These are phyloP conservation scores for Tubosaeta sp. DNA, from an alignment of 768 basidiomycete species.

Conservation along the genomic window DNA sequence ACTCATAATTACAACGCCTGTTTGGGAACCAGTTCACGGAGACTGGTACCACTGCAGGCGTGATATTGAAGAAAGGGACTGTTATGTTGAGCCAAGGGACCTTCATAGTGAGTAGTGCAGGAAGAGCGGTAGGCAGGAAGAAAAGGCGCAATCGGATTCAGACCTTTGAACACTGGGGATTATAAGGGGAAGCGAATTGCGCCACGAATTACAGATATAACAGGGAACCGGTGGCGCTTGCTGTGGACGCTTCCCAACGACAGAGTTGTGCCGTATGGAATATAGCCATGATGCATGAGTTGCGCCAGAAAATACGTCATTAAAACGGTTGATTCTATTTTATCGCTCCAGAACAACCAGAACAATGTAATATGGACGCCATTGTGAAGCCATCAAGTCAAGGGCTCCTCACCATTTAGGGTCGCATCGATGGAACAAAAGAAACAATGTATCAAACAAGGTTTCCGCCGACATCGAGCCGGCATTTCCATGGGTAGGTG, in stretches of 20 bases:
- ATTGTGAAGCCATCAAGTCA: not conserved
- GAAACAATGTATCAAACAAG: too few relatives aligned
- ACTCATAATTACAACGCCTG: constrained; percentile 33
- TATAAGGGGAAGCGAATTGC: not conserved
- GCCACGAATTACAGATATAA: not conserved
- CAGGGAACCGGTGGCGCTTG: not conserved
- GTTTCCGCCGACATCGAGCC: not conserved
- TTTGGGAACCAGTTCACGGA: constrained; percentile 29
- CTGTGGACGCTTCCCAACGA: not conserved
- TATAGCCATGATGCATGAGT: not conserved
- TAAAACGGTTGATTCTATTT: not conserved
- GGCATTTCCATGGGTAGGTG: not conserved
- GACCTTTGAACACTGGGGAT: not conserved
- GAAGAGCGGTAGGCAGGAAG: not conserved
- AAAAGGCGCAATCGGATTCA: too few relatives aligned
- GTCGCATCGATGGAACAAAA: not conserved
- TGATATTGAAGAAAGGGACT: constrained; percentile 11
- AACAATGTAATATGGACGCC: not conserved
- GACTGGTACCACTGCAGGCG: constrained; percentile 13
- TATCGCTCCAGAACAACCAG: not conserved
- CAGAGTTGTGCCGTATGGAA: not conserved
- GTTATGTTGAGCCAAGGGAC: constrained; percentile 16
- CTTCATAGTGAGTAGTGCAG: not conserved
- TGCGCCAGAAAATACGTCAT: not conserved
- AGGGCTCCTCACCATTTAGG: not conserved